Evolutionary conservation across 164 flowering plant species (phyloP), one percentile per base, ranked within the genome.

Genomic region (Sextonia rubra): DNA sequence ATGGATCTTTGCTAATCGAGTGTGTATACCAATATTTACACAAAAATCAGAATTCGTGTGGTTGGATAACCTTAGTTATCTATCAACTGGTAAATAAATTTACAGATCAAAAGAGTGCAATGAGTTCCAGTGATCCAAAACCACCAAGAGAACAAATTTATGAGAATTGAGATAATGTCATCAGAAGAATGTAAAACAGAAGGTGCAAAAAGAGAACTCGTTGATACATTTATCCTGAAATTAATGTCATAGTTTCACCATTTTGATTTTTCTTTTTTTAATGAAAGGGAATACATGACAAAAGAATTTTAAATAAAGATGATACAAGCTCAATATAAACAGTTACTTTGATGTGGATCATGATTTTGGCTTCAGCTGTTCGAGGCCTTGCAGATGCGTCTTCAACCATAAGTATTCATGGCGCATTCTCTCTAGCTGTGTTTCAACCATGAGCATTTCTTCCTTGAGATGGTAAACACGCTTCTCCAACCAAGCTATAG

Each of bases 391-490:
- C 24, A 92, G 75, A 68, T 88, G 89, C 15, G 79, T 64, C 81
- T 85, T 88, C 72, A 94, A 76, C 22, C 77, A 62, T 25, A 75
- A 30, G 75, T 91, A 88, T 67, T 94, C 97, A 25, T 80, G 82
- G 47, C 77, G 81, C 97, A 92, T 90, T 77, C 82, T 88, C 77
- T 91, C 97, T 24, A 94, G 79, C 67, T 88, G 85, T 29, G 87
- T 72, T 81, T 90, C 98, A 20, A 92, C 89, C 85, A 90, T 79
- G 44, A 82, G 65, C 93, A 94, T 87, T 80, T 94, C 99, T 47
- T 90, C 97, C 78, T 87, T 89, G 14, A 94, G 94, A 73, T 83
- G 83, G 77, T 85, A 83, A 32, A 90, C 70, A 69, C 89, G 91
- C 74, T 78, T 83, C 75, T 90, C 92, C 74, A 92, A 68, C 93